Conservation (phyloP, 306 rosid genomes). For the Cucurbita maxima region DNA sequence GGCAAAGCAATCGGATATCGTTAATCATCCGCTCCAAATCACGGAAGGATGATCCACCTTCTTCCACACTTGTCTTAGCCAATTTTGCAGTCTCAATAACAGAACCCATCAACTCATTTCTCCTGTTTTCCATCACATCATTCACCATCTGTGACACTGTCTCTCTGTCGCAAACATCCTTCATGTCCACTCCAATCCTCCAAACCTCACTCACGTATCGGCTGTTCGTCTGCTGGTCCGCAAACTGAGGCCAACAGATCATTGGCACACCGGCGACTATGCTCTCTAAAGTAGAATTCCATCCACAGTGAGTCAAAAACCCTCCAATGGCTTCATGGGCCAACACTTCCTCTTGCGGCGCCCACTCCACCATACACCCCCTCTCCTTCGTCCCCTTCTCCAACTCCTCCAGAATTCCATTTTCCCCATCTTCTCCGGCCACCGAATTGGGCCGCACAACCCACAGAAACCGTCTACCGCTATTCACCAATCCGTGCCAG, state of each 20-base stretch:
- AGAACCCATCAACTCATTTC: slow-evolving; percentile 11
- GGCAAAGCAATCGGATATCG: neutral
- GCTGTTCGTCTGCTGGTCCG: slow-evolving; percentile 16
- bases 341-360: slow-evolving; percentile 19
- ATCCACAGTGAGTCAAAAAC: slow-evolving; percentile 22
- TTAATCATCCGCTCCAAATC: slow-evolving; percentile 11
- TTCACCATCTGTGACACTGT: slow-evolving; percentile 8
- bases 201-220: slow-evolving; percentile 22
- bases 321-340: slow-evolving; percentile 24
- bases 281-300: slow-evolving; percentile 28
- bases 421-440: neutral
- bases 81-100: slow-evolving; percentile 1
- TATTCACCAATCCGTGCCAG: slow-evolving; percentile 30
- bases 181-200: slow-evolving; percentile 17
- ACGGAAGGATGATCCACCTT: slow-evolving; percentile 14
- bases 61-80: slow-evolving; percentile 6
- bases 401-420: neutral
- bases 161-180: slow-evolving; percentile 2
- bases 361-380: slow-evolving; percentile 26
- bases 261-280: slow-evolving; percentile 19
- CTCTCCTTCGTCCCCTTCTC: slow-evolving; percentile 11
- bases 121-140: slow-evolving; percentile 8
- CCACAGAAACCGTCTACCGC: neutral
- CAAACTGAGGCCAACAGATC: slow-evolving; percentile 15
- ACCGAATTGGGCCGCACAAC: neutral